Base-by-base conservation (phyloP, 805 yeast genomes). In the Ogataea populi-albae region DNA sequence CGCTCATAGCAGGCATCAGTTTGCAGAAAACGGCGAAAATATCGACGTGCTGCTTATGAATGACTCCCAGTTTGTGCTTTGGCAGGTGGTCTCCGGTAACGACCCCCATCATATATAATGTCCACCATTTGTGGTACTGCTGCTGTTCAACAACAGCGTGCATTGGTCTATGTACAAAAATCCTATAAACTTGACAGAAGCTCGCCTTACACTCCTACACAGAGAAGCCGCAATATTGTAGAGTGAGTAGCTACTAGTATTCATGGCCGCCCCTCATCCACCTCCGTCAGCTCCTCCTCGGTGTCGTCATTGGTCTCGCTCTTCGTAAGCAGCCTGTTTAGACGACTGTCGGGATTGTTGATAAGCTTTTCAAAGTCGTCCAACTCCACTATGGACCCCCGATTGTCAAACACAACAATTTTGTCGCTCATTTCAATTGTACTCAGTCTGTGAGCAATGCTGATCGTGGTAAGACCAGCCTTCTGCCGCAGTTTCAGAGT, bases 381-480 rank as follows among this genome's bases (percentile, higher is more conserved):
- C 26, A 78, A 73, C 57, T 84, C 95, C 7, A 77, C 84, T 34
- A 86, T 89, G 30, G 68, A 69, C 4, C 95, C 94, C 22, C 72
- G 68, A 14, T 81, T 84, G 10, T 58, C 51, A 32, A 91, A 65
- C 3, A 91, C 97, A 34, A 91, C 73, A 9, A 89, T 80, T 46
- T 86, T 70, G 24, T 86, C 81, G 49, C 94, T 81, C 61, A 87
- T 77, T 49, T 79, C 77, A 41, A 91, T 91, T 0, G 98, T 91
- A 10, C 93, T 80, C 35, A 89, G 69, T 50, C 97, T 70, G 58
- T 91, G 98, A 1, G 97, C 97, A 50, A 91, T 88, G 29, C 93
- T 83, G 26, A 91, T 83, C 2, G 89, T 78, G 1, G 96, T 88
- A 23, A 75, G 62, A 11, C 81, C 77, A 16, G 76, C 68, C 17